Percentiles rank a stretch among this genome's conserved stretches.
These are phyloP conservation scores for Zea luxurians DNA, from an alignment of 176 grass and related monocot genomes.

Conservation along the genomic window DNA sequence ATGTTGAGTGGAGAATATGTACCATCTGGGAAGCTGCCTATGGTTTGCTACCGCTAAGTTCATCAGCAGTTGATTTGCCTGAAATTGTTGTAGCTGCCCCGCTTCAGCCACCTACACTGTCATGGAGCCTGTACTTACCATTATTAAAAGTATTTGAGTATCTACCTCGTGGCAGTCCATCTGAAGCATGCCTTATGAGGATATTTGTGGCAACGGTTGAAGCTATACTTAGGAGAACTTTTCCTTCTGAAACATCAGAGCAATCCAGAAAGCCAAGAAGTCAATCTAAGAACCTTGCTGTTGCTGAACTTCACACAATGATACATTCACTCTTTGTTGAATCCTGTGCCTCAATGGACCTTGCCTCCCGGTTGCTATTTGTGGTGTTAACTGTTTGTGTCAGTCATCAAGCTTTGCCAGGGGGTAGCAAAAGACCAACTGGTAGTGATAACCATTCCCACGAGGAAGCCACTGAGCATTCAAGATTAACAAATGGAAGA, in stretches of 20 bases:
- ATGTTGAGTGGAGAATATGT: constrained; percentile 99
- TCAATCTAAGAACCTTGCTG: constrained; percentile 79
- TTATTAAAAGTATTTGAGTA: constrained; percentile 95
- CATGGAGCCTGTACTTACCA: constrained; percentile 91
- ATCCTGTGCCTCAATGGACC: constrained; percentile 93
- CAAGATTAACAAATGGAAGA: constrained; percentile 64
- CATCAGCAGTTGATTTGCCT: constrained; percentile 91
- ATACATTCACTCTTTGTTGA: constrained; percentile 96
- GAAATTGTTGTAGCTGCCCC: constrained; percentile 96
- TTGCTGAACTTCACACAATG: constrained; percentile 96
- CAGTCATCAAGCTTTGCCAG: constrained; percentile 93
- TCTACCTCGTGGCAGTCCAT: constrained; percentile 93
- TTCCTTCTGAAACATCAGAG: constrained; percentile 64
- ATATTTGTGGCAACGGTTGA: constrained; percentile 99
- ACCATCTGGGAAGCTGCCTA: constrained; percentile 99
- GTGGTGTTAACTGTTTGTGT: constrained; percentile 90
- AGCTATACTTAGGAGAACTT: constrained; percentile 94
- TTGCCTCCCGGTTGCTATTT: constrained; percentile 89
- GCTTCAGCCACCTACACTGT: constrained; percentile 91
- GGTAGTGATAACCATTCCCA: constrained; percentile 68
- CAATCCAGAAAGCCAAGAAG: constrained; percentile 65
- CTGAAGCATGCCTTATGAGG: constrained; percentile 97
- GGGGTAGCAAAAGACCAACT: constrained; percentile 91
- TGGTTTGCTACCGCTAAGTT: constrained; percentile 93
- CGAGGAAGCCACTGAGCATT: constrained; percentile 58